Percentiles rank a stretch among this genome's conserved stretches.
Evolutionary conservation across 345 rosid genomes (phyloP).

Genomic region (Melaleuca alternifolia): DNA sequence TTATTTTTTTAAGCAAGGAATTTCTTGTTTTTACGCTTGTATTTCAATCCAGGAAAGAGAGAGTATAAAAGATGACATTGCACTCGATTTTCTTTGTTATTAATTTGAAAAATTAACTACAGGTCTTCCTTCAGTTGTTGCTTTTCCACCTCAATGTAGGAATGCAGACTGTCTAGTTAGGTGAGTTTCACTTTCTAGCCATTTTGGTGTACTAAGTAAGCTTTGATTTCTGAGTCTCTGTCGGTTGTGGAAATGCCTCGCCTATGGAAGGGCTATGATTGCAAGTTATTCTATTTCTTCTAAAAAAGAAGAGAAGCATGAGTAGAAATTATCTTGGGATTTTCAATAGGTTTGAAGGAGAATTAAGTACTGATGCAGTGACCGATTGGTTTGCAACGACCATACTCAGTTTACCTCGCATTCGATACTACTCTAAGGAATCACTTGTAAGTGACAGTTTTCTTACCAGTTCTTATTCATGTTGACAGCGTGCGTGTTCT

Average conservation of each 20-base stretch:
- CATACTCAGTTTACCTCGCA: conserved; percentile 70
- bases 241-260: background rate
- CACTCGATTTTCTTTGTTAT: background rate
- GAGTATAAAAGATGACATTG: background rate
- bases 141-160: conserved; percentile 70
- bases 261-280: background rate
- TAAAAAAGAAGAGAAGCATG: background rate
- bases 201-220: background rate
- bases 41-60: background rate
- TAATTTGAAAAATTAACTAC: conserved; percentile 8
- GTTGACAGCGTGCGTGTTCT: background rate
- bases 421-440: conserved; percentile 74
- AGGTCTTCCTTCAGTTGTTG: conserved; percentile 79
- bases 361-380: conserved; percentile 61
- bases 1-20: background rate
- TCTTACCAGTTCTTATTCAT: background rate
- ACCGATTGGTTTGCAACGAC: conserved; percentile 77
- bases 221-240: background rate
- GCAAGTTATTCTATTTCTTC: background rate
- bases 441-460: conserved; percentile 48
- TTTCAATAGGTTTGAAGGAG: conserved; percentile 60
- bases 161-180: conserved; percentile 51
- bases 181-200: conserved; percentile 25
- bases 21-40: background rate
- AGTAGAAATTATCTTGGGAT: background rate